A percentile compares a stretch with the other conserved stretches of the same genome.
These are phyloP conservation scores for Sisymbrium irio DNA, from an alignment of 345 rosid species.

Conservation along the genomic window DNA sequence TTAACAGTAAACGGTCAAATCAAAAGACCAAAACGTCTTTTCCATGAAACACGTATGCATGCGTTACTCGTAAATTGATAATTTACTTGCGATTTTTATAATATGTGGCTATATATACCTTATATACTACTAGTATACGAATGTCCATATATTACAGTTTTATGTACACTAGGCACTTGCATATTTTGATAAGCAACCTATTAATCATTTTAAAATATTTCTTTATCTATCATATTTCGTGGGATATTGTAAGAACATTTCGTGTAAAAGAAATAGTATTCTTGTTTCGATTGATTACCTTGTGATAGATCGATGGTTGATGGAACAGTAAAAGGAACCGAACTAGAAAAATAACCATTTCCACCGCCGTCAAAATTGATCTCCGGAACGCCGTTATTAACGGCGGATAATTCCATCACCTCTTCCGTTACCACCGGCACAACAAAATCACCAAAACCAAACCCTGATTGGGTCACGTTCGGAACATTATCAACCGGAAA, in stretches of 20 bases:
- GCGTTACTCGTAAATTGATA: conserved; percentile 21
- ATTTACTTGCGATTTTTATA: not conserved
- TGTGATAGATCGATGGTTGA: conserved; percentile 38
- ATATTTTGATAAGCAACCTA: not conserved
- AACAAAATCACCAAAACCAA: conserved; percentile 25
- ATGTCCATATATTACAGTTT: too few relatives aligned
- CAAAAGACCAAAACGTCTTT: conserved; percentile 19
- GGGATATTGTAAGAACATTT: not conserved
- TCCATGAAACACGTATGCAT: conserved; percentile 25
- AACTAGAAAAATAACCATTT: conserved; percentile 8
- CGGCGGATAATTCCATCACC: not conserved
- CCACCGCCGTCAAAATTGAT: conserved; percentile 10
- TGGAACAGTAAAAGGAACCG: conserved; percentile 39
- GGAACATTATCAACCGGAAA: conserved; percentile 35
- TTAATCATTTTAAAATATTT: not conserved
- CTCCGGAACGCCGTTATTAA: conserved; percentile 20
- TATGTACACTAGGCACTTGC: too few relatives aligned
- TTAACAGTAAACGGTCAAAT: conserved; percentile 16
- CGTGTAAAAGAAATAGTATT: not conserved
- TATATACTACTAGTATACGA: too few relatives aligned
- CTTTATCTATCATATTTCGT: not conserved
- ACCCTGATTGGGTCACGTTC: not conserved
- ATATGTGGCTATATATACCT: too few relatives aligned
- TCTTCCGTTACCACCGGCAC: conserved; percentile 22
- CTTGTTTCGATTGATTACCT: conserved; percentile 36